Conservation (phyloP, 208 protist species). For the Acanthamoeba quina region DNA sequence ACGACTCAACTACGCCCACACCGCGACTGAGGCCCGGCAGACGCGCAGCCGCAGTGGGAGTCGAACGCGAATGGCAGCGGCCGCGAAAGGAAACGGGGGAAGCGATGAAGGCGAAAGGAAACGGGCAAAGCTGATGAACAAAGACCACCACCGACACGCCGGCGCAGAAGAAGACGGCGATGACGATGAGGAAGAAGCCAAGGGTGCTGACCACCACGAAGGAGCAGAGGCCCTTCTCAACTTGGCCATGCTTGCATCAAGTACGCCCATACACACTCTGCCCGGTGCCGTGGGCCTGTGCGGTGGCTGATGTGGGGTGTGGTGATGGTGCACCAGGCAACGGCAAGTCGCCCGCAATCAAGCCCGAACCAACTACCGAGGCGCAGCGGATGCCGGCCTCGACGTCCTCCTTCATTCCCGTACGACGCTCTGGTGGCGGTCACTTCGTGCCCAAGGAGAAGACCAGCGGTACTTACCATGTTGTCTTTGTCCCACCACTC, state of each 20-base stretch:
- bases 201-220: slow-evolving; percentile 17
- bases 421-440: not conserved
- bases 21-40: not conserved
- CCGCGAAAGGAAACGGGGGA: not conserved
- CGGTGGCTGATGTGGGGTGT: not conserved
- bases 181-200: not conserved
- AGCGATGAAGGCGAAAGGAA: not conserved
- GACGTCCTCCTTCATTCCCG: not conserved
- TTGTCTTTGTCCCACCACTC: no score
- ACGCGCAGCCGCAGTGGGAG: not conserved
- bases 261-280: not conserved
- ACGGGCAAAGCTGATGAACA: not conserved
- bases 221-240: slow-evolving; percentile 64
- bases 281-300: not conserved
- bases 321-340: not conserved
- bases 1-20: not conserved
- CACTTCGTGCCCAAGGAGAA: not conserved
- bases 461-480: not conserved
- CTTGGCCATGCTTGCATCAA: slow-evolving; percentile 10
- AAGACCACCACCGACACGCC: not conserved
- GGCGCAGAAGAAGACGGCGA: not conserved
- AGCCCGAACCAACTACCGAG: not conserved
- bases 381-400: not conserved
- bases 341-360: not conserved
- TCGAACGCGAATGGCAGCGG: not conserved